phyloP scores from a whole-genome alignment of 352 stramenopile species.

The Pythium coloratum region DNA sequence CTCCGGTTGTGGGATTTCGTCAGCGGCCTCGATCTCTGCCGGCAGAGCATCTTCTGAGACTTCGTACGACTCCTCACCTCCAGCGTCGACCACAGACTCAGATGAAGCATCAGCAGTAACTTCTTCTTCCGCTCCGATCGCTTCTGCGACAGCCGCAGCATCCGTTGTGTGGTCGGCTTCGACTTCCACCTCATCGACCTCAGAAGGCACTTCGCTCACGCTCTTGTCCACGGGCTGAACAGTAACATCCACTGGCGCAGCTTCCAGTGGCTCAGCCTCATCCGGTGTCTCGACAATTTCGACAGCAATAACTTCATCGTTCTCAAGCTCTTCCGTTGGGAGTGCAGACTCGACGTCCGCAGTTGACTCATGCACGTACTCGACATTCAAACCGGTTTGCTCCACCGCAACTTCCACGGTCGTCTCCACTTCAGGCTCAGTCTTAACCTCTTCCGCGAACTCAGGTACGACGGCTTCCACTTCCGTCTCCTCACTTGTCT shows the following conservation, averaged over 20 bases:
- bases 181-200: background rate
- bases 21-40: background rate
- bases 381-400: constrained; percentile 7
- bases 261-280: background rate
- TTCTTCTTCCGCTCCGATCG: background rate
- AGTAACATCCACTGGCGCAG: background rate
- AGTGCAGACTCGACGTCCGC: background rate
- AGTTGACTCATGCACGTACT: background rate
- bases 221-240: background rate
- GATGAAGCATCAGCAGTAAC: background rate
- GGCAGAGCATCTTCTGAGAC: background rate
- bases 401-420: constrained; percentile 19
- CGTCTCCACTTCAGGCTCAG: background rate
- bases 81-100: background rate
- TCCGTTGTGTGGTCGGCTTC: background rate
- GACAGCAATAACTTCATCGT: background rate
- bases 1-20: background rate
- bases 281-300: background rate
- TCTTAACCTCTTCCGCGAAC: background rate
- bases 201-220: background rate
- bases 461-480: background rate
- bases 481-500: background rate
- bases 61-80: background rate
- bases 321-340: background rate
- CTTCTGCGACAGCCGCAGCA: background rate